Base-by-base conservation (phyloP, 495 filamentous ascomycete species). In the Schizothecium vesticola region DNA sequence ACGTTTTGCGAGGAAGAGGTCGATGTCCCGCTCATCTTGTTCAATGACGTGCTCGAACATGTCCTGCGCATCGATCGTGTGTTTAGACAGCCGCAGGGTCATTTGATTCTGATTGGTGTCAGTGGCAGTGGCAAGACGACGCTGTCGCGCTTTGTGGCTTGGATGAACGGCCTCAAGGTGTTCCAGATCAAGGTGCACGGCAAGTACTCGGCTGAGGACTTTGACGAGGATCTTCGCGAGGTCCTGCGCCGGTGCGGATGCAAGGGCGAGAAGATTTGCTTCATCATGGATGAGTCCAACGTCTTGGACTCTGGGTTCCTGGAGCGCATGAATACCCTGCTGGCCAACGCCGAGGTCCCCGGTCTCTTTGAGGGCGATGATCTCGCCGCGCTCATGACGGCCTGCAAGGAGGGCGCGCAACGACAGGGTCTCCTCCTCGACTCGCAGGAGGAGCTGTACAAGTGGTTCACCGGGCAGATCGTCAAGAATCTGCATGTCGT, bases 1-100 rank as follows among this genome's bases (percentile, higher is more conserved):
- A 99, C 96, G 0, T 99, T 99, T 86, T 99, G 95, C 74, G 95
- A 99, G 73, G 95, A 99, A 85, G 95, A 99, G 75, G 93, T 99
- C 23, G 95, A 99, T 77, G 96, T 98, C 57, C 95, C 96, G 56
- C 86, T 99, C 56, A 94, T 99, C 67, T 81, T 98, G 61, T 99
- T 98, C 83, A 97, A 99, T 75, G 95, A 99, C 80, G 96, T 98
- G 22, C 82, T 99, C 64, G 95, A 99, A 74, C 95, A 99, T 77
- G 96, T 97, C 24, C 83, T 99, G 57, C 93, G 96, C 65, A 99
- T 99, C 75, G 95, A 99, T 79, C 90, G 95, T 75, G 95, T 99
- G 60, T 99, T 99, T 85, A 88, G 95, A 68, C 95, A 99, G 74
- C 96, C 96, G 22, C 95, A 99, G 76, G 95, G 95, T 31, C 95